These are phyloP conservation scores for Boletus insuetus DNA, from an alignment of 768 basidiomycete species.

Conservation along the genomic window DNA sequence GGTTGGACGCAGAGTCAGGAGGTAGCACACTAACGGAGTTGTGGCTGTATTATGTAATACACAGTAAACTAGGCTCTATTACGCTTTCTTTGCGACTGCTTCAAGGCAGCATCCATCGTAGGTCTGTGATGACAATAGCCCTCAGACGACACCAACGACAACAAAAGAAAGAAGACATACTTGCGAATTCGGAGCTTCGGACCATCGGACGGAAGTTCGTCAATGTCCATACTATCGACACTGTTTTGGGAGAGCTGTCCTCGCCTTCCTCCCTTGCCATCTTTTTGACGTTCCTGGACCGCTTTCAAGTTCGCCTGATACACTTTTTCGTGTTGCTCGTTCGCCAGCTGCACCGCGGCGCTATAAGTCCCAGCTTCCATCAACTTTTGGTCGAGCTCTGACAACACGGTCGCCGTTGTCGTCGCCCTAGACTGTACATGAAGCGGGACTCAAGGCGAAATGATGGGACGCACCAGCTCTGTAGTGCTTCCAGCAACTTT, in stretches of 20 bases:
- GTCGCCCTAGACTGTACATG: conserved; percentile 49
- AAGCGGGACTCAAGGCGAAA: not conserved
- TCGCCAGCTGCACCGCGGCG: conserved; percentile 38
- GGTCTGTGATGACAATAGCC: conserved; percentile 14
- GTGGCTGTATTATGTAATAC: not conserved
- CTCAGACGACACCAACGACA: not conserved
- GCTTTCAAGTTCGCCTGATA: conserved; percentile 58
- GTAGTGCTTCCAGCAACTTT: conserved; percentile 55
- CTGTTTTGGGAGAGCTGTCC: conserved; percentile 14
- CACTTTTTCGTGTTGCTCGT: conserved; percentile 53
- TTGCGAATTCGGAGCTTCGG: conserved; percentile 58
- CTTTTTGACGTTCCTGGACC: conserved; percentile 62
- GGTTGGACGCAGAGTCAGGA: conserved; percentile 12
- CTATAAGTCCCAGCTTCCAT: conserved; percentile 47
- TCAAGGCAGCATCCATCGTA: conserved; percentile 39
- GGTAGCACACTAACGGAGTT: not conserved
- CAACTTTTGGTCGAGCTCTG: conserved; percentile 72
- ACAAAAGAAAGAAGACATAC: conserved; percentile 37
- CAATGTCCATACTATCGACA: conserved; percentile 60
- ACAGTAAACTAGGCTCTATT: conserved; percentile 43
- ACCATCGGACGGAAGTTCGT: conserved; percentile 48
- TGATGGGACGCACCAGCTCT: conserved; percentile 56
- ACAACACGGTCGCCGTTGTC: conserved; percentile 67
- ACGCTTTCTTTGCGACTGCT: conserved; percentile 55
- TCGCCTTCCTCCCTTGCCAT: conserved; percentile 41